These are phyloP conservation scores for Incumbomyces lentus DNA, from an alignment of 2,329 filamentous ascomycete species.

Conservation along the genomic window DNA sequence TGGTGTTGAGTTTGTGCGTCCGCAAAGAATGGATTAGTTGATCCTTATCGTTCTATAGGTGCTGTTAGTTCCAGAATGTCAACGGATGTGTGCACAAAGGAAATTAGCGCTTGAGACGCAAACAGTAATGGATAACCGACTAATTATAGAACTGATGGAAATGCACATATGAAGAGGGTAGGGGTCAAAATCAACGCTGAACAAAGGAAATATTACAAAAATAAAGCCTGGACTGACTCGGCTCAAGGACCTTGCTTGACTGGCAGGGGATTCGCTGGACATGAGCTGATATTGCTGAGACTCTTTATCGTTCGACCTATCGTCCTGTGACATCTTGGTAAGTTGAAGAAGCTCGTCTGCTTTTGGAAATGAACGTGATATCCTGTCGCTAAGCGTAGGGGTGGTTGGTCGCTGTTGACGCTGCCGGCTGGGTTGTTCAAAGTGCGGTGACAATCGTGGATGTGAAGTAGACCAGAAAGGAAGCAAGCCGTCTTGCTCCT, in stretches of 20 bases:
- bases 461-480: too few species aligned
- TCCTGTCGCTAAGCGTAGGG: not conserved
- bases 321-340: not conserved
- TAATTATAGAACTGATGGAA: not conserved
- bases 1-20: conserved; percentile 61
- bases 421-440: too few species aligned
- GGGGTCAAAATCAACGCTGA: conserved; percentile 7
- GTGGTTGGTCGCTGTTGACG: too few species aligned
- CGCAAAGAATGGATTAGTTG: conserved; percentile 54
- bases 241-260: conserved; percentile 18
- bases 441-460: too few species aligned
- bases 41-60: conserved; percentile 35
- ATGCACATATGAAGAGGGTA: conserved; percentile 6
- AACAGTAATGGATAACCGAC: too few species aligned
- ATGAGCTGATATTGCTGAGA: conserved; percentile 19
- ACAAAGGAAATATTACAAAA: conserved; percentile 23
- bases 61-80: not conserved
- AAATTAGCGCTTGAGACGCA: not conserved
- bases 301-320: not conserved
- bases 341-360: not conserved
- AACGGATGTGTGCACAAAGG: conserved; percentile 4
- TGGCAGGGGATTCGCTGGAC: conserved; percentile 18
- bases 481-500: not conserved
- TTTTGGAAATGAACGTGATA: not conserved
- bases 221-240: conserved; percentile 22